Conservation (phyloP, 1,284 basidiomycete genomes). For the Ustilago xerochloae region DNA sequence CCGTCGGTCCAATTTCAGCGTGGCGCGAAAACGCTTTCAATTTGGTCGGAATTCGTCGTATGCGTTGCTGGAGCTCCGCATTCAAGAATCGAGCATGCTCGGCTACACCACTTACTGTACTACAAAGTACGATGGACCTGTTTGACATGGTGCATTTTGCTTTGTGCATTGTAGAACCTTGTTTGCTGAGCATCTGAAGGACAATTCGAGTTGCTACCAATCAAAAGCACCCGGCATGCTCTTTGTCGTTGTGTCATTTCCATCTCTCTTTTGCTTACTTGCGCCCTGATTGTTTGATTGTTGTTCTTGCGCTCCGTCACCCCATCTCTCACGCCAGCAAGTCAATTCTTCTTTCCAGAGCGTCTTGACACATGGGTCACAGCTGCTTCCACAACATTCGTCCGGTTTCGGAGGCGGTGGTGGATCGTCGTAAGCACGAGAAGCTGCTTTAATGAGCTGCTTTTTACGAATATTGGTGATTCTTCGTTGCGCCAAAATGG, state of each 20-base stretch:
- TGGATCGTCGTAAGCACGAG: constrained; percentile 39
- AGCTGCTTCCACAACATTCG: constrained; percentile 56
- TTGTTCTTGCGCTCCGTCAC: constrained; percentile 18
- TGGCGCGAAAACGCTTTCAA: background rate
- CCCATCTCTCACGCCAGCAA: constrained; percentile 54
- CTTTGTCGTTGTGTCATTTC: constrained; percentile 2
- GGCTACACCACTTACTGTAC: too few relatives aligned
- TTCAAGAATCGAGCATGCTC: background rate
- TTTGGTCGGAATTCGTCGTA: background rate
- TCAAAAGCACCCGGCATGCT: constrained; percentile 41
- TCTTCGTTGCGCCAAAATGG: constrained; percentile 36
- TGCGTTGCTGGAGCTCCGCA: constrained; percentile 20
- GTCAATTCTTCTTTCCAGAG: constrained; percentile 55
- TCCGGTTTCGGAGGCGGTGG: constrained; percentile 52
- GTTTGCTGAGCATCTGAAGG: background rate
- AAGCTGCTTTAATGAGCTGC: constrained; percentile 52
- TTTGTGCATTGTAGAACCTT: too few relatives aligned
- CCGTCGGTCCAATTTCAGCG: constrained; percentile 4
- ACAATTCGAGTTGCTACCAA: constrained; percentile 19
- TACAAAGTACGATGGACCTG: too few relatives aligned
- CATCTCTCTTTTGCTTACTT: background rate
- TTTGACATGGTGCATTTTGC: too few relatives aligned
- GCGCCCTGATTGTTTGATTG: too few relatives aligned
- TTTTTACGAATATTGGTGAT: constrained; percentile 52
- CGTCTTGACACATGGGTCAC: constrained; percentile 56